Conservation (phyloP, 208 protist species). For the Herpetomonas tarakana region DNA sequence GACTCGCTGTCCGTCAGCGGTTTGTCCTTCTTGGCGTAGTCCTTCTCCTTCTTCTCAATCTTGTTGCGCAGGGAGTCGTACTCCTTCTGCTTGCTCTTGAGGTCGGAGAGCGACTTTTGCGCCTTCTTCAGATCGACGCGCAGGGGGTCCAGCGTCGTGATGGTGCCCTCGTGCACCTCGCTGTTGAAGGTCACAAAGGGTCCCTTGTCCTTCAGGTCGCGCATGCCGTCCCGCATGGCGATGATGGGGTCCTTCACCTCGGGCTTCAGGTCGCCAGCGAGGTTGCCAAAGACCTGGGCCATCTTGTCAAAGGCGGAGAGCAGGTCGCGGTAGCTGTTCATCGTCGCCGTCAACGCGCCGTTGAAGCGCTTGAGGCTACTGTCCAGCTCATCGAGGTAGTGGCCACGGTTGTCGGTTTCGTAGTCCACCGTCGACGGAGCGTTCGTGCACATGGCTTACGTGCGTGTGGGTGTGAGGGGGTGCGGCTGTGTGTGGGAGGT, state of each 20-base stretch:
- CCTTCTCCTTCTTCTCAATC: conserved; percentile 50
- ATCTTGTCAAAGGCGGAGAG: conserved; percentile 51
- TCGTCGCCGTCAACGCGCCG: conserved; percentile 36
- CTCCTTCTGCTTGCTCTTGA: conserved; percentile 35
- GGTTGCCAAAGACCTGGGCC: conserved; percentile 38
- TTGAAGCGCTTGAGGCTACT: conserved; percentile 52
- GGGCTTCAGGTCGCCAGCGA: conserved; percentile 26
- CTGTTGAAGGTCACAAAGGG: conserved; percentile 51
- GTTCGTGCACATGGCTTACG: conserved; percentile 16
- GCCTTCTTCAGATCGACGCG: conserved; percentile 34
- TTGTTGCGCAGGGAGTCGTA: conserved; percentile 53
- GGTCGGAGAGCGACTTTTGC: conserved; percentile 27
- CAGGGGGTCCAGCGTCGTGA: conserved; percentile 20
- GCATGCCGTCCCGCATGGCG: conserved; percentile 49
- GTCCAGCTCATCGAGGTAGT: conserved; percentile 41
- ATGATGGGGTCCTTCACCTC: conserved; percentile 18
- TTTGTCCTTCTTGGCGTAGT: conserved; percentile 72
- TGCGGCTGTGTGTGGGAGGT: too few species aligned
- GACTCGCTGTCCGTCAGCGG: conserved; percentile 32
- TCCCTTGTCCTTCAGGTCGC: conserved; percentile 53
- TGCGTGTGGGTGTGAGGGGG: conserved; percentile 1
- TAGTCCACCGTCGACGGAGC: conserved; percentile 37
- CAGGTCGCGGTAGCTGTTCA: conserved; percentile 51
- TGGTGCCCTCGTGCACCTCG: conserved; percentile 39
- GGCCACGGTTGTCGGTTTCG: conserved; percentile 35